phyloP scores from a whole-genome alignment of 257 asterid genomes.

The Eucommia ulmoides region DNA sequence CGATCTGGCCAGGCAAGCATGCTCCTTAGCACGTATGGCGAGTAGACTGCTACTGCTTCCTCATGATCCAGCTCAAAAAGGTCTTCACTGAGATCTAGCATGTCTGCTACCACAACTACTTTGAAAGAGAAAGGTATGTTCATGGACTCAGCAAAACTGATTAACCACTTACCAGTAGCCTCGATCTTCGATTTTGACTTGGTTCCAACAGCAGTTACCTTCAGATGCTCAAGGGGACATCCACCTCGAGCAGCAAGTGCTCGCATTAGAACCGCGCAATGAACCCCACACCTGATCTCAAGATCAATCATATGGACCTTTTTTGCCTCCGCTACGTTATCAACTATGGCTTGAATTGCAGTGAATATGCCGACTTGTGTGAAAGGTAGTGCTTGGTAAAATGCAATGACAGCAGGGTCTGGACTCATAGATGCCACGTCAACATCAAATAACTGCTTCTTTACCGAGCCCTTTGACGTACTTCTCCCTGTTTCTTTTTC shows the following conservation, averaged over 20 bases:
- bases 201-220: conserved; percentile 30
- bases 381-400: conserved; percentile 15
- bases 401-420: conserved; percentile 1
- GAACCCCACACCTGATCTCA: conserved; percentile 19
- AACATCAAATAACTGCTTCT: background rate
- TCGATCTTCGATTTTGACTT: conserved; percentile 10
- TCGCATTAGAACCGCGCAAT: conserved; percentile 31
- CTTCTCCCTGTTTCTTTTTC: conserved; percentile 16
- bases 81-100: conserved; percentile 17
- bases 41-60: conserved; percentile 25
- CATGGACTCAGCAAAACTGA: conserved; percentile 22
- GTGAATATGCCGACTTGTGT: conserved; percentile 18
- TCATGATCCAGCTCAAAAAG: conserved; percentile 17
- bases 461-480: conserved; percentile 7
- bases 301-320: conserved; percentile 30
- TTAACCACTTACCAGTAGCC: conserved; percentile 20
- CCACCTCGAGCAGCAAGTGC: conserved; percentile 14
- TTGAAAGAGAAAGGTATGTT: conserved; percentile 14
- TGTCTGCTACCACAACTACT: conserved; percentile 11
- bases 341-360: conserved; percentile 30
- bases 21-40: conserved; percentile 10
- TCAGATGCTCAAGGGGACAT: conserved; percentile 21
- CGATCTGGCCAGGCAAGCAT: conserved; percentile 18
- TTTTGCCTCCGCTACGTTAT: conserved; percentile 19
- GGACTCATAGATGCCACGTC: conserved; percentile 6